Evolutionary conservation across 2,329 filamentous ascomycete species (phyloP).

Genomic region (Aspergillus sp.): DNA sequence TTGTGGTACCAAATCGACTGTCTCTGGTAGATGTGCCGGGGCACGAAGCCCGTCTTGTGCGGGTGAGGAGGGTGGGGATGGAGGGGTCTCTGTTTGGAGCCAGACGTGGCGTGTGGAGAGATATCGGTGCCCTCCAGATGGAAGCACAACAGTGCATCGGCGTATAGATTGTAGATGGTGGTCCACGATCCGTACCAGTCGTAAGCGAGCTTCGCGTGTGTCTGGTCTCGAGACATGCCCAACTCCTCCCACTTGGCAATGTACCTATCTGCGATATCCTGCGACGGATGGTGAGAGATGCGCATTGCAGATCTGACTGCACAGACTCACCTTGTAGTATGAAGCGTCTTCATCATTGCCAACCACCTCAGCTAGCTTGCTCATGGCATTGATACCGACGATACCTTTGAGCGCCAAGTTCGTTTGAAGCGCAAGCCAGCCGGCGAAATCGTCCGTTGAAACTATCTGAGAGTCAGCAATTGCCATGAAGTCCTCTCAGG

Average conservation of each 20-base stretch:
- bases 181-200: slow-evolving; percentile 80
- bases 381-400: slow-evolving; percentile 77
- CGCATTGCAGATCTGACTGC: no score
- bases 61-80: slow-evolving; percentile 21
- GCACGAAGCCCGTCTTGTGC: slow-evolving; percentile 62
- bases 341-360: slow-evolving; percentile 58
- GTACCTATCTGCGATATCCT: slow-evolving; percentile 65
- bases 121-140: slow-evolving; percentile 57
- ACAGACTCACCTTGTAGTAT: slow-evolving; percentile 54
- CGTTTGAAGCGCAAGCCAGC: slow-evolving; percentile 74
- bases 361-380: slow-evolving; percentile 65
- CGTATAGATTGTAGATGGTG: slow-evolving; percentile 82
- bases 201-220: slow-evolving; percentile 78
- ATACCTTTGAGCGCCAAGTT: slow-evolving; percentile 84
- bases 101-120: slow-evolving; percentile 9
- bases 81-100: slow-evolving; percentile 27
- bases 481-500: slow-evolving; percentile 18
- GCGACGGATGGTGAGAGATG: slow-evolving; percentile 7
- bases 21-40: slow-evolving; percentile 72
- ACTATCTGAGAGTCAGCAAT: slow-evolving; percentile 44
- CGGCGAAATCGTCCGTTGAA: slow-evolving; percentile 82
- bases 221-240: slow-evolving; percentile 67
- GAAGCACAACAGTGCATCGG: slow-evolving; percentile 79
- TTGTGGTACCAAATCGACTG: slow-evolving; percentile 80
- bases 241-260: slow-evolving; percentile 70